Base-by-base conservation (phyloP, 495 filamentous ascomycete genomes). In the Pyrenopolyporus hunteri region DNA sequence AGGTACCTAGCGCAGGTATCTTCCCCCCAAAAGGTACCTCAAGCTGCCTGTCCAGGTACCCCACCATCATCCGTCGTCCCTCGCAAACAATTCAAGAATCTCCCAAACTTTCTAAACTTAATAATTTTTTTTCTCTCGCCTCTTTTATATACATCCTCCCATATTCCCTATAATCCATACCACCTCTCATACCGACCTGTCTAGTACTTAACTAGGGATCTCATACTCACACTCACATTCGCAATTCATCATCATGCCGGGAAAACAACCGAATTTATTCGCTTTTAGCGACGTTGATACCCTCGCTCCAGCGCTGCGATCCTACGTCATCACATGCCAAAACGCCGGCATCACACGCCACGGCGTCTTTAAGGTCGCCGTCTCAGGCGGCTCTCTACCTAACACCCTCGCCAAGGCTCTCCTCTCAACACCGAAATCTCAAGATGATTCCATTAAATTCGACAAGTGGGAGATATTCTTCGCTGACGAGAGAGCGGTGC, bases 401-500 rank as follows among this genome's bases (percentile, higher is more conserved):
- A 84, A 87, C 52, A 89, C 88, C 20, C 89, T 98, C 17, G 91
- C 92, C 14, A 69, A 78, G 37, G 89, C 92, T 2, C 86, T 98
- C 7, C 84, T 98, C 3, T 73, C 86, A 0, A 74, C 80, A 0
- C 74, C 84, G 13, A 77, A 82, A 55, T 84, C 81, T 29, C 72
- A 77, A 8, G 86, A 87, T 20, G 87, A 91, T 57, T 79, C 76
- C 6, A 74, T 92, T 51, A 78, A 87, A 63, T 97, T 93, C 80
- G 78, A 80, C 69, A 92, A 89, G 70, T 98, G 94, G 94, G 89
- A 98, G 65, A 89, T 98, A 70, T 98, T 97, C 83, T 98, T 97
- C 76, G 93, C 93, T 61, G 94, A 98, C 67, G 94, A 98, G 82
- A 90, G 94, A 63, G 88, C 88, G 22, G 95, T 98, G 23, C 91